Conservation (phyloP, 1,139 yeast genomes). For the Spencermartinsiella ligniputridi region DNA sequence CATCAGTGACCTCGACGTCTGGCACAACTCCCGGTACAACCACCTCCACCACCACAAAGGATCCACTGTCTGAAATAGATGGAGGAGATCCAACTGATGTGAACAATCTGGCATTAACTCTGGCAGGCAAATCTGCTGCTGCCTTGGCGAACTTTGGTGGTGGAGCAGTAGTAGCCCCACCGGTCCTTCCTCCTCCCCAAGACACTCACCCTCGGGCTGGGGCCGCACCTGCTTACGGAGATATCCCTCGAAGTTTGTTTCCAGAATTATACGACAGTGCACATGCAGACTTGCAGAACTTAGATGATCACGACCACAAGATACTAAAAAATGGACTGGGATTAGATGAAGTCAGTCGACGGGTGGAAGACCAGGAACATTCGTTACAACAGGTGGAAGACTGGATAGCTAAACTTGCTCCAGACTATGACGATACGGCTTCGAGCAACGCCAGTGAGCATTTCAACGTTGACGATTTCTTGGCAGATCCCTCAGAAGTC, state of each 20-base stretch:
- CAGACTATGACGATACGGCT: slow-evolving; percentile 10
- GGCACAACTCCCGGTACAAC: neutral
- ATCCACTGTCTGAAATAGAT: neutral
- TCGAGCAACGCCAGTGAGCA: neutral
- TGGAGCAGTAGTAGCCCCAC: slow-evolving; percentile 6
- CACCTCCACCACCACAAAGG: neutral
- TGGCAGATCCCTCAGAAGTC: slow-evolving; percentile 18
- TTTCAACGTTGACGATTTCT: slow-evolving; percentile 29
- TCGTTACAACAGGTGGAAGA: slow-evolving; percentile 35
- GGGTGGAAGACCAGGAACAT: slow-evolving; percentile 30
- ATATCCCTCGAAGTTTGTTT: slow-evolving; percentile 10
- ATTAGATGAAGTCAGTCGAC: slow-evolving; percentile 15
- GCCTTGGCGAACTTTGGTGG: slow-evolving; percentile 1
- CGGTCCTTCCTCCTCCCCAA: neutral
- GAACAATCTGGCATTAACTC: slow-evolving; percentile 7
- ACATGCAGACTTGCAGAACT: neutral
- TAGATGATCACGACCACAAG: slow-evolving; percentile 1
- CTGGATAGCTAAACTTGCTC: slow-evolving; percentile 28
- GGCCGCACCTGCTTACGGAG: neutral
- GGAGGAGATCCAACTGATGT: neutral
- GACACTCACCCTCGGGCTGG: neutral
- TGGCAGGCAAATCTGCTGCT: slow-evolving; percentile 3
- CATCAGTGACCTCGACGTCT: slow-evolving; percentile 1
- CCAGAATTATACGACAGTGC: slow-evolving; percentile 6
- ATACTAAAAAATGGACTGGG: slow-evolving; percentile 2